Evolutionary conservation across 2,329 filamentous ascomycete genomes (phyloP), one percentile per base, ranked within the genome.

Genomic region (Colletotrichum truncatum): DNA sequence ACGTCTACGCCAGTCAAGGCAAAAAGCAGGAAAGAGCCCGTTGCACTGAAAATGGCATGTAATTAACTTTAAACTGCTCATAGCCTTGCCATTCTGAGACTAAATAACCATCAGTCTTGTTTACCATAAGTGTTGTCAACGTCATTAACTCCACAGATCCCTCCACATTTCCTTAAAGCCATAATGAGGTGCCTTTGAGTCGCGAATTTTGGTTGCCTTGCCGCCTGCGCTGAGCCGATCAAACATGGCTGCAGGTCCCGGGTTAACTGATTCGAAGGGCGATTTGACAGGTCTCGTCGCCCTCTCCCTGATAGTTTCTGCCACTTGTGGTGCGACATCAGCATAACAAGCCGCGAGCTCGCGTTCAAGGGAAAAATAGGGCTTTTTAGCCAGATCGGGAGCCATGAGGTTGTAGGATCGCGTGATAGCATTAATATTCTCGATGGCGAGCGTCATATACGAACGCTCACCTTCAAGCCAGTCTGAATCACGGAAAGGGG

Each of bases 391-490:
- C 2, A 97, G 84, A 58, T 93, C 91, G 0, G 96, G 96, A 0
- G 96, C 95, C 89, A 97, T 95, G 3, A 98, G 87, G 72, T 98
- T 98, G 82, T 99, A 99, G 12, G 92, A 92, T 25, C 96, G 88
- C 7, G 93, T 91, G 51, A 97, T 84, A 28, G 80, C 78, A 77
- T 98, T 98, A 60, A 98, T 87, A 61, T 93, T 89, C 48, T 87
- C 85, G 69, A 99, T 86, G 5, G 93, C 88, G 5, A 96, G 85
- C 38, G 86, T 87, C 75, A 94, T 89, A 78, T 97, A 98, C 6
- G 89, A 83, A 4, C 81, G 79, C 76, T 98, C 93, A 6, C 87
- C 85, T 18, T 82, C 78, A 68, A 96, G 87, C 91, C 95, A 98
- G 1, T 85, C 80, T 0, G 88, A 81, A 70, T 98, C 93, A 32